Conservation (phyloP, 108 stramenopile species). For the Nitzschia inconspicua region DNA sequence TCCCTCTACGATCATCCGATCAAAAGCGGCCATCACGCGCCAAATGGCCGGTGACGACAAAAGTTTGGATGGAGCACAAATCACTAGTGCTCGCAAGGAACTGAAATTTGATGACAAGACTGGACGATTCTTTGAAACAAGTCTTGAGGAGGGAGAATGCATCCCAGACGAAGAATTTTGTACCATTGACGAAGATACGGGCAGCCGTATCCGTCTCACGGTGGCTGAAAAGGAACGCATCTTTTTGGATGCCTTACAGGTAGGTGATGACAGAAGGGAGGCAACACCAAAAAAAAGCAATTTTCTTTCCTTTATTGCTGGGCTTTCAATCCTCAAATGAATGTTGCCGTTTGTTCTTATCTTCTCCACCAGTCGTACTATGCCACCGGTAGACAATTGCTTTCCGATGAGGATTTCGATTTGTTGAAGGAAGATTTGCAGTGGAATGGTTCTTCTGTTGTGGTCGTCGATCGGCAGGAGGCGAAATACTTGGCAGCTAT, state of each 20-base stretch:
- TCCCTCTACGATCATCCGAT: neutral
- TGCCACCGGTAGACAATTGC: constrained; percentile 77
- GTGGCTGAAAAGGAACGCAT: constrained; percentile 91
- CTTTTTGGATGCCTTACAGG: constrained; percentile 93
- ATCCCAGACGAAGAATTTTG: constrained; percentile 84
- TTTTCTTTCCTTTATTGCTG: neutral
- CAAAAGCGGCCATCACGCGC: neutral
- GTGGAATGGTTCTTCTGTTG: constrained; percentile 83
- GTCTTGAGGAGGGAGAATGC: constrained; percentile 54
- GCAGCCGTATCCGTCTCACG: constrained; percentile 67
- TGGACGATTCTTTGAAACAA: constrained; percentile 79
- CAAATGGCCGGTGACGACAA: constrained; percentile 11
- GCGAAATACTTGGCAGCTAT: constrained; percentile 81
- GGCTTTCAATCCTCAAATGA: neutral
- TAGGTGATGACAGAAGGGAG: constrained; percentile 14
- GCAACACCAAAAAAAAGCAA: neutral
- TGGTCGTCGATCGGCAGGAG: constrained; percentile 86
- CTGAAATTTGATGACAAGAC: constrained; percentile 65
- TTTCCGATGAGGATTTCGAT: constrained; percentile 90
- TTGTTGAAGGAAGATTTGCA: constrained; percentile 89
- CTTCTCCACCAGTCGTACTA: constrained; percentile 67
- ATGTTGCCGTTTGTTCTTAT: neutral
- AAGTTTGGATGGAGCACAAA: constrained; percentile 13
- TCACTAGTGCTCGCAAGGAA: constrained; percentile 53
- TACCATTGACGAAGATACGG: constrained; percentile 64